Conservation (phyloP, 1,284 basidiomycete species). For the Cutaneotrichosporon daszewskae region DNA sequence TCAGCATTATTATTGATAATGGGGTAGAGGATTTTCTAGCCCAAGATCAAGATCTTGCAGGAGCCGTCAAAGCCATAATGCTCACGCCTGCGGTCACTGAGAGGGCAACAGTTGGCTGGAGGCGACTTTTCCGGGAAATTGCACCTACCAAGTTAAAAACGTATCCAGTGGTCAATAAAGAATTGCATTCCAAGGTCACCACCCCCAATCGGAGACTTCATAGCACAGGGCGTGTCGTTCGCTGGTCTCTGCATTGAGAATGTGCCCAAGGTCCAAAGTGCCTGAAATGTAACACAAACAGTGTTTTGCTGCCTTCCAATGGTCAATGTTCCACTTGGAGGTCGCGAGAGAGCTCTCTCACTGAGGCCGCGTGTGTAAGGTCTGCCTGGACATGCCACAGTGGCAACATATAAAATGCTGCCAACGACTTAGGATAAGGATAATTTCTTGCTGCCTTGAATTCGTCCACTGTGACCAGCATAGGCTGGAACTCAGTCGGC, state of each 20-base stretch:
- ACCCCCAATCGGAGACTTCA: constrained; percentile 20
- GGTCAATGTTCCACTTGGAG: constrained; percentile 23
- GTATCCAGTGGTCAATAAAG: constrained; percentile 31
- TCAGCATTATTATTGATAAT: neutral
- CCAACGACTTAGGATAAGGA: constrained; percentile 4
- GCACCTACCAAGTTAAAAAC: constrained; percentile 18
- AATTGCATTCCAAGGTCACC: constrained; percentile 15
- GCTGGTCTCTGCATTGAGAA: constrained; percentile 2
- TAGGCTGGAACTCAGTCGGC: constrained; percentile 6
- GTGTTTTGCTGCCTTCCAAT: constrained; percentile 25
- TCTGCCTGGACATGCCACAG: constrained; percentile 22
- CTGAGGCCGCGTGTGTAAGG: constrained; percentile 15
- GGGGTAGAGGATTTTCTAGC: neutral
- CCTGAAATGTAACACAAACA: constrained; percentile 20
- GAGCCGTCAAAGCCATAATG: constrained; percentile 7
- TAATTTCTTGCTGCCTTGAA: constrained; percentile 6
- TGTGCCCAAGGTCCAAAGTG: constrained; percentile 10
- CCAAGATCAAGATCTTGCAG: neutral
- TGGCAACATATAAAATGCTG: constrained; percentile 19
- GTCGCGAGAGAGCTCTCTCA: constrained; percentile 18
- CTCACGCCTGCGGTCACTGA: constrained; percentile 21
- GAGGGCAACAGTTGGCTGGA: constrained; percentile 25
- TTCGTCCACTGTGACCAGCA: constrained; percentile 7
- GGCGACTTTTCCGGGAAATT: constrained; percentile 20
- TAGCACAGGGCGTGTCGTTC: constrained; percentile 13